Conservation (phyloP, 164 flowering plant species). For the Litsea cubeba region DNA sequence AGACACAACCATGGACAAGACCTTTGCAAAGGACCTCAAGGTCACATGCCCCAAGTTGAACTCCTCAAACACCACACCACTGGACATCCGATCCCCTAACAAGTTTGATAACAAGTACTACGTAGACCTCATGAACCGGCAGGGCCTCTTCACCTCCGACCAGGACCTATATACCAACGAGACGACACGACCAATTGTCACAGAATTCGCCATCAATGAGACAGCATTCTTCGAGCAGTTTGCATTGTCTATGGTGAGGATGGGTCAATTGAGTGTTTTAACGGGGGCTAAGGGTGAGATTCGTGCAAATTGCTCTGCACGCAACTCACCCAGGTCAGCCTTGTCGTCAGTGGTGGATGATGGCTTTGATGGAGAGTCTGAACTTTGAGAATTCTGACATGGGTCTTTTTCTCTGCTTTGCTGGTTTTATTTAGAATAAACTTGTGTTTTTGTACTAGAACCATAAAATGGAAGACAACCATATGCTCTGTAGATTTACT, state of each 20-base stretch:
- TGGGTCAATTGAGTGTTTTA: constrained; percentile 57
- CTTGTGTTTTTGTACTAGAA: no score
- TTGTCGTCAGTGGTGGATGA: constrained; percentile 19
- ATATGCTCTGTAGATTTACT: no score
- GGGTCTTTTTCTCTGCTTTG: no score
- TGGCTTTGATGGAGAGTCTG: no score
- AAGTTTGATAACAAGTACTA: constrained; percentile 70
- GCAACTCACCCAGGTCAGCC: constrained; percentile 24
- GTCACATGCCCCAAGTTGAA: constrained; percentile 28
- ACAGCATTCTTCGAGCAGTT: constrained; percentile 54
- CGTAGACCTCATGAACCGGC: constrained; percentile 56
- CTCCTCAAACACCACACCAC: constrained; percentile 30
- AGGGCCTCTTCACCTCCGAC: constrained; percentile 66
- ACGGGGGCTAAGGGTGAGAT: constrained; percentile 60
- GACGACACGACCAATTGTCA: constrained; percentile 43
- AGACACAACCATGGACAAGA: constrained; percentile 50
- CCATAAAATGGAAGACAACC: no score
- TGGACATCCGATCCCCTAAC: constrained; percentile 45
- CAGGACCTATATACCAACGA: constrained; percentile 46
- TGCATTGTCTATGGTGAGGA: constrained; percentile 44
- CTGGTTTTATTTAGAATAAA: no score
- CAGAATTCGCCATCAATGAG: constrained; percentile 41
- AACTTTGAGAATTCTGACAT: no score
- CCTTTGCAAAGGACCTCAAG: constrained; percentile 39
- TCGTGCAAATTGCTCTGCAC: constrained; percentile 49